Base-by-base conservation (phyloP, 169 alveolate genomes). In the Eimeria necatrix region DNA sequence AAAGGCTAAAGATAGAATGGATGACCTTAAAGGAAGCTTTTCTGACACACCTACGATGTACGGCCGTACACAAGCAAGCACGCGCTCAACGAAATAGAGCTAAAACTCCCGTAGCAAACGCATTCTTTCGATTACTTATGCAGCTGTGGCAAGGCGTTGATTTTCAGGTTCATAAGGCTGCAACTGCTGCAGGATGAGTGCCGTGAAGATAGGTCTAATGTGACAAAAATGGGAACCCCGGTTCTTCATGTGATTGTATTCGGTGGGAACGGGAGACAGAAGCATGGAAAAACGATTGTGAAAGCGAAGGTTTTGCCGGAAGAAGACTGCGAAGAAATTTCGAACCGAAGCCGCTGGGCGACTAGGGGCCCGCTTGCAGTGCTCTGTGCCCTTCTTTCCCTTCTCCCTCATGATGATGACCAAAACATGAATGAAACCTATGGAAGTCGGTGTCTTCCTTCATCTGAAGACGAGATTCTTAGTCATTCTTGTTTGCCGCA, bases 1-100 rank as follows among this genome's bases (percentile, higher is more conserved):
- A 56, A 60, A 85, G 49, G 92, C 92, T 16, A 85, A 60, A 61
- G 92, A 85, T 60, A 85, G 80, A 41, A 85, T 85, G 92, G 80
- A 60, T 0, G 60, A 59, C 22, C 78, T 85, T 9, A 46, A 60
- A 46, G 61, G 48, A 46, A 60, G 59, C 7, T 60, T 85, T 12
- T 24, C 61, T 0, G 56, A 41, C 22, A 60, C 92, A 26, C n/a
- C 92, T 6, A 85, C 92, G 4, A 56, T 85, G 92, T 85, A 85
- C 22, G 92, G 12, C 49, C n/a, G 12, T 51, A 41, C 6, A 5
- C 7, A 76, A 76, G 16, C 61, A 76, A 4, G 41, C 85, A 41
- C 8, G 14, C 41, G 41, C 41, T 32, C 41, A 32, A 32, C 68
- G 2, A 12, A 56, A 56, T 56, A 18, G 12, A 12, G 68, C 20